These are phyloP conservation scores for Neonectria hederae DNA, from an alignment of 2,329 filamentous ascomycete species.

Conservation along the genomic window DNA sequence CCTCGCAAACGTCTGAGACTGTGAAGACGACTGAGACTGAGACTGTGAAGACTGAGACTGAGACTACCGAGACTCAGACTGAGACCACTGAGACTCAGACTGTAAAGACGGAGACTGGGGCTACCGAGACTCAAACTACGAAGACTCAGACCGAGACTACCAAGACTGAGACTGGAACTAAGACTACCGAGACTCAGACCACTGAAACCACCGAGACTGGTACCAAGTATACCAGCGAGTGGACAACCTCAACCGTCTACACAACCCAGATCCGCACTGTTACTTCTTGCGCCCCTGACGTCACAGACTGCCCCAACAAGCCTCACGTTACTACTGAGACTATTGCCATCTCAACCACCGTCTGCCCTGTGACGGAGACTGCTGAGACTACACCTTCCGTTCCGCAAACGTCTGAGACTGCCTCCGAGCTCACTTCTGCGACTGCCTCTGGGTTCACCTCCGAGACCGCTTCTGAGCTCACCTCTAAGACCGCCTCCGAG, in stretches of 20 bases:
- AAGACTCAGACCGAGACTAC: not conserved
- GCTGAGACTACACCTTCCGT: not conserved
- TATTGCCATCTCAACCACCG: constrained; percentile 35
- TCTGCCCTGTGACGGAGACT: constrained; percentile 35
- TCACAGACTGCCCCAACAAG: constrained; percentile 31
- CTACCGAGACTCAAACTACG: not conserved
- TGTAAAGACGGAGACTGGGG: not conserved
- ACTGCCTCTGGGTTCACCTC: not conserved
- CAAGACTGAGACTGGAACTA: not conserved
- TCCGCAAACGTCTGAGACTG: not conserved
- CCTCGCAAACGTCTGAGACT: not conserved
- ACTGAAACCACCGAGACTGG: not conserved
- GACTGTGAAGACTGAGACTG: not conserved
- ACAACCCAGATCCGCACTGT: constrained; percentile 34
- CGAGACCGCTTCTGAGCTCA: not conserved
- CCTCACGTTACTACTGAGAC: constrained; percentile 27
- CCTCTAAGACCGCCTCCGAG: not conserved
- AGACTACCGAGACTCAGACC: no score
- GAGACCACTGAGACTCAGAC: not conserved
- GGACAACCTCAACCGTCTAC: constrained; percentile 32
- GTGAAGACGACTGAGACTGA: not conserved
- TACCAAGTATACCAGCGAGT: constrained; percentile 13
- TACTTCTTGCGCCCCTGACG: constrained; percentile 33
- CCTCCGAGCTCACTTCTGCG: no score
- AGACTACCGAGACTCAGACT: not conserved